Evolutionary conservation across 2,329 filamentous ascomycete species (phyloP).

Genomic region (Colletotrichum neosansevieriae): DNA sequence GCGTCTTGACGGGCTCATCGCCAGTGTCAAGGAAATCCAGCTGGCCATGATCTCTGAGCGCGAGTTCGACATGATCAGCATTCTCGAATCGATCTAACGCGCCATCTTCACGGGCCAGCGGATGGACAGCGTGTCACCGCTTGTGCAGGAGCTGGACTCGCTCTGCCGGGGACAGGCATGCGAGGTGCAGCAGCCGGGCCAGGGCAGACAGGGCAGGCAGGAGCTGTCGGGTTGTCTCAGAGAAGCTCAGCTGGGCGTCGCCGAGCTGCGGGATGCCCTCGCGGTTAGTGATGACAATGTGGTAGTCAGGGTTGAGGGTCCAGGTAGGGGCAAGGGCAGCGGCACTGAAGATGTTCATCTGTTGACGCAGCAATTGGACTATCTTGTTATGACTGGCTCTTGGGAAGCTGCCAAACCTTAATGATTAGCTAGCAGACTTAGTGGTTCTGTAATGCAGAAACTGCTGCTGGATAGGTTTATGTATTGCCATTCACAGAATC

Average conservation of each 20-base stretch:
- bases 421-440: neutral
- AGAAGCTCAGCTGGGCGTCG: neutral
- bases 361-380: neutral
- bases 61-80: neutral
- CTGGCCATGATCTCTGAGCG: neutral
- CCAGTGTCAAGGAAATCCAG: neutral
- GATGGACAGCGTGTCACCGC: neutral
- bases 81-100: neutral
- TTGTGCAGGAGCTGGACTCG: neutral
- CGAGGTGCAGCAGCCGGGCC: neutral
- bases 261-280: neutral
- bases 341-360: neutral
- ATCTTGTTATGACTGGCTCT: neutral
- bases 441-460: neutral
- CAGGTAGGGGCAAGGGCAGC: neutral
- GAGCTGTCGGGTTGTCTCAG: neutral
- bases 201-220: neutral
- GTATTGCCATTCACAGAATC: neutral
- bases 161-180: neutral
- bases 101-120: neutral
- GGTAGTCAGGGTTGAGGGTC: neutral
- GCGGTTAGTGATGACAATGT: neutral
- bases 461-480: neutral
- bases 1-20: neutral
- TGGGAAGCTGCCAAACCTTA: fast-evolving